Base-by-base conservation (phyloP, 148 eudicot species). In the Arctostaphylos glauca region DNA sequence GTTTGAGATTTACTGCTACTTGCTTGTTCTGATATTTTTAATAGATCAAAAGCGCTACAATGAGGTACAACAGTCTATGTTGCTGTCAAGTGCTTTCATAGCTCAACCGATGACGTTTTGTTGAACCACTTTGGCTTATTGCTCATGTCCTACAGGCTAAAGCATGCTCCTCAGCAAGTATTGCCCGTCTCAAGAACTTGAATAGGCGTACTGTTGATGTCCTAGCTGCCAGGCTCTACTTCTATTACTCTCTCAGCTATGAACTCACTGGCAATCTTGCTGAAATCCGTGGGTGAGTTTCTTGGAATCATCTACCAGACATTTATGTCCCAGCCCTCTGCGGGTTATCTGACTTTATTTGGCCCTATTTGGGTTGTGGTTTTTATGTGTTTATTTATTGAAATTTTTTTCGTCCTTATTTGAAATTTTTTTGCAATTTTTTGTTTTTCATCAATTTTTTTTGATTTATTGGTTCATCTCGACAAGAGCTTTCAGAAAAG, bases 201-300 rank as follows among this genome's bases (percentile, higher is more conserved):
- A 93, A 95, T 84, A 90, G 97, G 84, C 87, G 97, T 75, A 92
- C 96, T 54, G 89, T 92, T 85, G 97, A 95, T 88, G 96, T 93
- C 86, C 83, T 93, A 25, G 98, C 98, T 73, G 91, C 96, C 55
- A 92, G 92, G 84, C 90, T 95, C 78, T 95, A 95, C 85, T 91
- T 90, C 83, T 95, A 90, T 83, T 95, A 90, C 81, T 95, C 98
- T 55, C 86, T 93, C 83, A 93, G 96, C 82, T 93, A 90, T 87
- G 98, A 95, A 82, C 92, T 92, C 75, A 91, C 94, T 78, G 97
- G 93, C 19, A 92, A 92, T 82, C 96, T 95, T 78, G 90, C 93
- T 83, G 97, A 90, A 82, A 95, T 95, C 81, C 94, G 97, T 47
- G 96, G 97, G 98, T 95, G 85, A 81, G 93, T 82, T 81, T 47